phyloP scores from a whole-genome alignment of 2,329 filamentous ascomycete species.

The Sarocladiaceae sp. region DNA sequence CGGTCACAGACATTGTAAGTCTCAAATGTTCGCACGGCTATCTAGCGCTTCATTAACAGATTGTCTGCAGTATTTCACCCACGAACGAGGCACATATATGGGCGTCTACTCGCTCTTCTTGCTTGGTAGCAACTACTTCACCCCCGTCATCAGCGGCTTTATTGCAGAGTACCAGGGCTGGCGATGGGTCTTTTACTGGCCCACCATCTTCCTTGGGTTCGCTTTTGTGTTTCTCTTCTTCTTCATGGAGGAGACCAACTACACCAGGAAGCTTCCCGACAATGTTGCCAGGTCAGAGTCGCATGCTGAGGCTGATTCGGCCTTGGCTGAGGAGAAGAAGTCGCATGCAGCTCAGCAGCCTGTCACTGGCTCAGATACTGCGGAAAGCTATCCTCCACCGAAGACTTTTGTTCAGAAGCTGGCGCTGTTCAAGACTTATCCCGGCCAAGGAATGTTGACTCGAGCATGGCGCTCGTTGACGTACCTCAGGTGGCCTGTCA shows the following conservation, averaged over 20 bases:
- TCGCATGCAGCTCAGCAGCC: background rate
- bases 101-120: slow-evolving; percentile 36
- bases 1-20: slow-evolving; percentile 31
- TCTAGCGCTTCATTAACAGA: slow-evolving; percentile 40
- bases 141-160: slow-evolving; percentile 8
- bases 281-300: background rate
- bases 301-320: background rate
- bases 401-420: slow-evolving; percentile 40
- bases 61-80: slow-evolving; percentile 34
- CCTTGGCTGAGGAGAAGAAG: too few relatives aligned
- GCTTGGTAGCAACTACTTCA: slow-evolving; percentile 1
- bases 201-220: slow-evolving; percentile 31
- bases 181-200: slow-evolving; percentile 32
- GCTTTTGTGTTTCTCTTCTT: slow-evolving; percentile 41
- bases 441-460: slow-evolving; percentile 19
- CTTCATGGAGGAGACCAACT: slow-evolving; percentile 58
- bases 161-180: slow-evolving; percentile 13
- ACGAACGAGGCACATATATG: slow-evolving; percentile 39
- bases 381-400: slow-evolving; percentile 15
- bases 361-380: slow-evolving; percentile 11
- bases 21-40: slow-evolving; percentile 36
- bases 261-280: slow-evolving; percentile 28
- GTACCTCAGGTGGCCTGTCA: slow-evolving; percentile 33
- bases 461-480: background rate
- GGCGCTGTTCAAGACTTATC: slow-evolving; percentile 33